These are phyloP conservation scores for Pyrus pyrifolia DNA, from an alignment of 306 rosid species.

Conservation along the genomic window DNA sequence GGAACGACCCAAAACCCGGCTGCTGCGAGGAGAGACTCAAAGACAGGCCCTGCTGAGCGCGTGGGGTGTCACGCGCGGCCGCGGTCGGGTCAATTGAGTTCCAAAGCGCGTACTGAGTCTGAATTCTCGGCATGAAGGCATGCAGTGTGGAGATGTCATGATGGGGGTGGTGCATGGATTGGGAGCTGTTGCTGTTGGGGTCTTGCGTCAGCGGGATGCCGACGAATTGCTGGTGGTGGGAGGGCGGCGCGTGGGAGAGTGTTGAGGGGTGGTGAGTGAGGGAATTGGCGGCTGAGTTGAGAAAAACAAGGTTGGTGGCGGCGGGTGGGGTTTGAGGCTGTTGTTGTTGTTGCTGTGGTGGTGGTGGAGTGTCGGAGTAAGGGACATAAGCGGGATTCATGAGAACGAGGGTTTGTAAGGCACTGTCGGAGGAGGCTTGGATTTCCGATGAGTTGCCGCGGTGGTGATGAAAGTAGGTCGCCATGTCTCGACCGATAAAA, in stretches of 20 bases:
- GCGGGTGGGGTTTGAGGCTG: slow-evolving; percentile 25
- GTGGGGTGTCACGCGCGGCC: slow-evolving; percentile 70
- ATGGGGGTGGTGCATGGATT: slow-evolving; percentile 32
- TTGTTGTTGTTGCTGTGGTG: slow-evolving; percentile 27
- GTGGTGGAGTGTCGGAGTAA: slow-evolving; percentile 67
- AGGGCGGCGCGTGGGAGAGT: slow-evolving; percentile 48
- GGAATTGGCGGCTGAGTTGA: slow-evolving; percentile 33
- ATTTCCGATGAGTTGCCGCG: slow-evolving; percentile 55
- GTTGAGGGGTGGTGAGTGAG: slow-evolving; percentile 18
- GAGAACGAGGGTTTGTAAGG: slow-evolving; percentile 78
- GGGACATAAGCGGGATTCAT: slow-evolving; percentile 83
- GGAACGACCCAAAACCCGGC: slow-evolving; percentile 47
- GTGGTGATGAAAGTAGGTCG: slow-evolving; percentile 79
- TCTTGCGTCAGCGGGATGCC: slow-evolving; percentile 63
- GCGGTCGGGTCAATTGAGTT: slow-evolving; percentile 42
- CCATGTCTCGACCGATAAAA: slow-evolving; percentile 27
- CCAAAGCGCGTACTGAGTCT: slow-evolving; percentile 68
- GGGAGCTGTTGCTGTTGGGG: slow-evolving; percentile 28
- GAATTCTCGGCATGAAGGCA: slow-evolving; percentile 67
- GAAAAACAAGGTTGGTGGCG: slow-evolving; percentile 21
- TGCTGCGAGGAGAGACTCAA: slow-evolving; percentile 76
- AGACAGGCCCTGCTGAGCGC: slow-evolving; percentile 64
- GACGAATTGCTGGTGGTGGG: slow-evolving; percentile 64
- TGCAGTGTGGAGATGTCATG: slow-evolving; percentile 66
- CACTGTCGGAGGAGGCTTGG: slow-evolving; percentile 50